phyloP scores from a whole-genome alignment of 306 rosid species.

The Begonia loranthoides region DNA sequence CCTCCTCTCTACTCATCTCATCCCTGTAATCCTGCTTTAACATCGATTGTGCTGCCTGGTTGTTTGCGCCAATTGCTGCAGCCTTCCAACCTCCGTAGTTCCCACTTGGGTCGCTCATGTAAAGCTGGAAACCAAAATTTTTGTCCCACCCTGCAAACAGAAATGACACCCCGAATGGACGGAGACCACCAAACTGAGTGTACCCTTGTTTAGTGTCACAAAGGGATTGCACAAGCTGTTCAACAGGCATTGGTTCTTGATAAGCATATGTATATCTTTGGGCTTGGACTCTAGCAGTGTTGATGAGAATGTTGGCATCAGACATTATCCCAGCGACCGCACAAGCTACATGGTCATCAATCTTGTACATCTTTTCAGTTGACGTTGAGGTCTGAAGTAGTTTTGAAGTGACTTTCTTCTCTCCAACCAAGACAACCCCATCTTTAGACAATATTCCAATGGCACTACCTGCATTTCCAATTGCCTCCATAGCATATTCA shows the following conservation, averaged over 20 bases:
- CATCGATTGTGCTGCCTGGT: conserved; percentile 31
- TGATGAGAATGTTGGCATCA: conserved; percentile 30
- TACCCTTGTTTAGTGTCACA: conserved; percentile 31
- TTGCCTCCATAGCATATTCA: conserved; percentile 31
- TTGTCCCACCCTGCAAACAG: conserved; percentile 31
- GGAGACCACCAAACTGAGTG: conserved; percentile 28
- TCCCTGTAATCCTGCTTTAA: conserved; percentile 27
- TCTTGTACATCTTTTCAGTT: conserved; percentile 28
- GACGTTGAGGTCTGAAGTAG: conserved; percentile 25
- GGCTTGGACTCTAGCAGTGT: conserved; percentile 27
- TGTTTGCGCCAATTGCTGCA: conserved; percentile 28
- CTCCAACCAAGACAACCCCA: conserved; percentile 27
- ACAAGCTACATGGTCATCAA: conserved; percentile 24
- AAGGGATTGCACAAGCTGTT: conserved; percentile 29
- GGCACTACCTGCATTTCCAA: conserved; percentile 30
- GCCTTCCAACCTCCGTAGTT: conserved; percentile 30
- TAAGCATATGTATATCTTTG: conserved; percentile 19
- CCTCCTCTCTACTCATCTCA: conserved; percentile 27
- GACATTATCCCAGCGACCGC: conserved; percentile 34
- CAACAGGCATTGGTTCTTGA: conserved; percentile 29
- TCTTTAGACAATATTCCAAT: conserved; percentile 27
- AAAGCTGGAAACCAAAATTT: conserved; percentile 23
- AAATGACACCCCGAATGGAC: conserved; percentile 27
- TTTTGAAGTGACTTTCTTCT: conserved; percentile 30
- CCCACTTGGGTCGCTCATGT: conserved; percentile 36